Evolutionary conservation across 176 grass and related monocot species (phyloP), one percentile per base, ranked within the genome.

Genomic region (Secale cereale): DNA sequence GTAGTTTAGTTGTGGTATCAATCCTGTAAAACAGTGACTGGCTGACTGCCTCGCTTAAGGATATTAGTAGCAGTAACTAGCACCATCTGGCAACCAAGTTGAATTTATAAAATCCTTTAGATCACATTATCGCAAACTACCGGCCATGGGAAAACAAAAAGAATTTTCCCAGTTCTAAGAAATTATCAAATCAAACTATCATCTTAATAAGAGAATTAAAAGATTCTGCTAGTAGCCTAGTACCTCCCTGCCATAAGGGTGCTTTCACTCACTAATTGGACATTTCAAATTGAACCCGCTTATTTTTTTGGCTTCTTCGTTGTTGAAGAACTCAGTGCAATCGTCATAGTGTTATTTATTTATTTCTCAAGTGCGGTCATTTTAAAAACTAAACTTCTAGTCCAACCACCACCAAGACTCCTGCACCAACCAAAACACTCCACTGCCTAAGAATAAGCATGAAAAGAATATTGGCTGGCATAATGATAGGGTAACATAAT

Each of bases 321-420:
- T n/a, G 40, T 66, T 3, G 13, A 4, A 68, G 54, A 37, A 35
- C 17, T 10, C 1, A 13, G 41, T 29, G 65, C 9, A 43, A 17
- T 14, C n/a, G 0, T 40, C 12, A 12, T 46, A 7, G 13, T 13
- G 15, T n/a, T 65, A 83, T 63, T 39, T 11, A 41, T 78, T 63
- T 45, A 81, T 45, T 59, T 48, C 20, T 23, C 2, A 14, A 61
- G 41, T n/a, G 25, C 52, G 23, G 29, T 30, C 26, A 56, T 4
- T 54, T 70, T 16, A 52, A 78, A 78, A 78, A 64, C 59, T 16
- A 39, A 83, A 86, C 23, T 23, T 52, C 43, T 63, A 46, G 69
- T 69, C 48, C 61, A 84, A 71, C 39, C n/a, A 70, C 22, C n/a
- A 63, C 2, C 4, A 50, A 36, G 13, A 54, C 45, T 72, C 19